Evolutionary conservation across 306 rosid genomes (phyloP).

Genomic region (Lathyrus oleraceus): DNA sequence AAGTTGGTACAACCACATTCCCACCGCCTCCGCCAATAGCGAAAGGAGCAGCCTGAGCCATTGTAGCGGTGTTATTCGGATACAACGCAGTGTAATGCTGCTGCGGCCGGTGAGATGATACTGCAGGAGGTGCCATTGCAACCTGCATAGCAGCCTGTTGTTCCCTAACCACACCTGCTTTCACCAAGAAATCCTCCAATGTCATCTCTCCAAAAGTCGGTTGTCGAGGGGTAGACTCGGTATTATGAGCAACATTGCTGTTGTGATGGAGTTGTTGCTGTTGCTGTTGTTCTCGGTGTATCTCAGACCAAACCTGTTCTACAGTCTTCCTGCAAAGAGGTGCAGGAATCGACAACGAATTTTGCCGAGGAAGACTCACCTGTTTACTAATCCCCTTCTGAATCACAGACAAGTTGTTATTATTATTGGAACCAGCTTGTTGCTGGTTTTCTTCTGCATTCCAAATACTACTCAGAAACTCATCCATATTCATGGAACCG

Average conservation of each 20-base stretch:
- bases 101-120: slow-evolving; percentile 33
- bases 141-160: not conserved
- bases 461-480: slow-evolving; percentile 87
- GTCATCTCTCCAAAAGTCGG: slow-evolving; percentile 94
- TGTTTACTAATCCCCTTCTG: slow-evolving; percentile 47
- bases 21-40: slow-evolving; percentile 38
- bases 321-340: slow-evolving; percentile 83
- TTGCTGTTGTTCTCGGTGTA: slow-evolving; percentile 48
- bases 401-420: not conserved
- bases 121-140: not conserved
- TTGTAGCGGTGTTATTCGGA: slow-evolving; percentile 32
- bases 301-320: slow-evolving; percentile 94
- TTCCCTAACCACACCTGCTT: slow-evolving; percentile 87
- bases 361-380: slow-evolving; percentile 64
- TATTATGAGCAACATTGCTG: slow-evolving; percentile 33
- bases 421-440: slow-evolving; percentile 23
- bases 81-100: slow-evolving; percentile 45
- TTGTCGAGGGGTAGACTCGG: slow-evolving; percentile 66
- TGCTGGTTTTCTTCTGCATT: slow-evolving; percentile 83
- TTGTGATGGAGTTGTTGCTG: not conserved
- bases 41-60: slow-evolving; percentile 38
- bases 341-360: slow-evolving; percentile 73
- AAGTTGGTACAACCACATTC: slow-evolving; percentile 39
- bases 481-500: slow-evolving; percentile 98
- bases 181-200: slow-evolving; percentile 83